A percentile compares a stretch with the other conserved stretches of the same genome.
phyloP scores from a whole-genome alignment of 257 asterid species.

The Plantago elongata region DNA sequence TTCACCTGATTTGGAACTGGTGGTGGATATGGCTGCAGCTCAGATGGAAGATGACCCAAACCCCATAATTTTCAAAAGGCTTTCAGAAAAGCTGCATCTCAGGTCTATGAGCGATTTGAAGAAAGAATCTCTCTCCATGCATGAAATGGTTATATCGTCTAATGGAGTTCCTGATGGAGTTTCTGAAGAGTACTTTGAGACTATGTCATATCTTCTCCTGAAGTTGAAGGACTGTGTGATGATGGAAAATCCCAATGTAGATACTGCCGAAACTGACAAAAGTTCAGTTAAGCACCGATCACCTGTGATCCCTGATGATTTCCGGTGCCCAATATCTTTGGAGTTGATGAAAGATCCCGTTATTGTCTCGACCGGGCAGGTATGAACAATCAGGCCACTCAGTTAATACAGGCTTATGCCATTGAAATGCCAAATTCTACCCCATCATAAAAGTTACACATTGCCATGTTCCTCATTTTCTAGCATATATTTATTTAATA shows the following conservation, averaged over 20 bases:
- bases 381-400: constrained; percentile 15
- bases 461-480: background rate
- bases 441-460: background rate
- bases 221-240: constrained; percentile 67
- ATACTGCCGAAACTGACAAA: constrained; percentile 56
- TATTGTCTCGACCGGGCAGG: constrained; percentile 98
- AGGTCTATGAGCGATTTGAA: constrained; percentile 62
- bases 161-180: constrained; percentile 77
- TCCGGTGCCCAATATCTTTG: constrained; percentile 94
- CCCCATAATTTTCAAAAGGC: constrained; percentile 56
- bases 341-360: constrained; percentile 99
- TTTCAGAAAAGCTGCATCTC: constrained; percentile 81
- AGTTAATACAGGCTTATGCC: background rate
- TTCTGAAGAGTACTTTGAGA: constrained; percentile 72
- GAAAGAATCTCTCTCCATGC: constrained; percentile 73
- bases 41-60: constrained; percentile 74
- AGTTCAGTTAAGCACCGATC: constrained; percentile 62
- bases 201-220: constrained; percentile 65
- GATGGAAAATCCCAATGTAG: constrained; percentile 50
- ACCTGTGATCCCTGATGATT: constrained; percentile 91
- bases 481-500: background rate
- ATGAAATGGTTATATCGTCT: constrained; percentile 72
- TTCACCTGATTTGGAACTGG: constrained; percentile 74
- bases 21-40: constrained; percentile 69
- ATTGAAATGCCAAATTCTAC: background rate